Evolutionary conservation across 352 stramenopile genomes (phyloP), one percentile per base, ranked within the genome.

Genomic region (Phytophthora pistaciae): DNA sequence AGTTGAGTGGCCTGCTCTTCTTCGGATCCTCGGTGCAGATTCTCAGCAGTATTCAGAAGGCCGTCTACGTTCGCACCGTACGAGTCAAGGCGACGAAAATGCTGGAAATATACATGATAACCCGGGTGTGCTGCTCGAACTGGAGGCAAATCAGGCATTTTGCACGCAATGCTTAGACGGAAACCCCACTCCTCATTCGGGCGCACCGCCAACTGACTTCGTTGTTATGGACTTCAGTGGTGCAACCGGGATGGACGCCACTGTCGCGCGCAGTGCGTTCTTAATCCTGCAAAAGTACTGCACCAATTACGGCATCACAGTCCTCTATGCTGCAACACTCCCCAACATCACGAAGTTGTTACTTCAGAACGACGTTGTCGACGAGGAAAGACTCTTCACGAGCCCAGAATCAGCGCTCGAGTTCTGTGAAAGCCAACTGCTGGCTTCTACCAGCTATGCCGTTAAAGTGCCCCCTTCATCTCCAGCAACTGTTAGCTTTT

Each of bases 11-110:
- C 18, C 93, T 91, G 54, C 69, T 96, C 18, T 96, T 96, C 78
- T 96, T 96, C 53, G 88, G 88, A n/a, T 92, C 83, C 27, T 91
- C 85, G 1, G 81, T 94, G 42, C 85, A 91, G 53, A 94, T 94
- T 62, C 74, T 96, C 3, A 66, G 91, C n/a, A 73, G 82, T 49
- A 84, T 94, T 2, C 88, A 94, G 68, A 84, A 90, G 57, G 72
- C 84, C 5, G 81, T 96, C 9, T 80, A 82, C 60, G 69, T 95
- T 9, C 68, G 67, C 38, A 44, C 18, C 5, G 7, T 10, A 49
- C 11, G 5, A 49, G 42, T 21, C 21, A 18, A 7, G 14, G 21
- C 42, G 42, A 49, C 25, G 25, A 29, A 29, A 29, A 29, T 29
- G 25, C 25, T 10, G 42, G 42, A 49, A 4, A n/a, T 14, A 21